These are phyloP conservation scores for Moesziomyces aphidis DNA, from an alignment of 1,284 basidiomycete species.

Conservation along the genomic window DNA sequence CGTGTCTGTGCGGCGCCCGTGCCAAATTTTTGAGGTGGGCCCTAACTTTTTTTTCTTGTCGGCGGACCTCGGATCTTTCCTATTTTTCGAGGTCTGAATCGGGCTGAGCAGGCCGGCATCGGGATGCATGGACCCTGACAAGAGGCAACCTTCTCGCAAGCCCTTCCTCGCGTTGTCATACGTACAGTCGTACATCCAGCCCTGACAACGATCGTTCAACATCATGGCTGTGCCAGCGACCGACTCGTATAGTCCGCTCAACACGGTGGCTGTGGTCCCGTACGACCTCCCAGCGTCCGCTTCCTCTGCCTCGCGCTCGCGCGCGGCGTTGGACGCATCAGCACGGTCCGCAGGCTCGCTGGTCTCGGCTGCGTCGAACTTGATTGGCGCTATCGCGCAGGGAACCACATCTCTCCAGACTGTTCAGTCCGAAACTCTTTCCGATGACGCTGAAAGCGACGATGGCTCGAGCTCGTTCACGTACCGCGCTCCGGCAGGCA, in stretches of 20 bases:
- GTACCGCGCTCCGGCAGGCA: slow-evolving; percentile 14
- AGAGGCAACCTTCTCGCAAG: background rate
- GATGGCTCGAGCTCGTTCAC: slow-evolving; percentile 38
- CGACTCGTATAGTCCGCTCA: slow-evolving; percentile 4
- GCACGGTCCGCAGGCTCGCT: slow-evolving; percentile 11
- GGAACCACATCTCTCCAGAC: slow-evolving; percentile 2
- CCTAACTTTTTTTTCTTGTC: background rate
- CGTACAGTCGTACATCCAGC: too few relatives aligned
- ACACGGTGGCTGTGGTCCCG: slow-evolving; percentile 39
- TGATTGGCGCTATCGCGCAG: slow-evolving; percentile 42
- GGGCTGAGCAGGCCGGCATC: background rate
- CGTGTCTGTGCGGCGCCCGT: background rate
- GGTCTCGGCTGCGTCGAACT: slow-evolving; percentile 28
- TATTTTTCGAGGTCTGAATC: background rate
- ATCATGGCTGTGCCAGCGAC: slow-evolving; percentile 16
- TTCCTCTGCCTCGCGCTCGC: slow-evolving; percentile 1
- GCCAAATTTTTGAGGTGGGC: background rate
- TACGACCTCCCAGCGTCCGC: slow-evolving; percentile 7
- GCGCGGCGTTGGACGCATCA: slow-evolving; percentile 1
- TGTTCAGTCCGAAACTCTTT: background rate
- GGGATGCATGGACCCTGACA: slow-evolving; percentile 25
- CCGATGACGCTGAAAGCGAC: slow-evolving; percentile 15
- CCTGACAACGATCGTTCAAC: background rate
- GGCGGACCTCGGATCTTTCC: background rate
- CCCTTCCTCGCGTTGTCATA: too few relatives aligned